Conservation (phyloP, 2,329 filamentous ascomycete genomes). For the Penicillium sp. region DNA sequence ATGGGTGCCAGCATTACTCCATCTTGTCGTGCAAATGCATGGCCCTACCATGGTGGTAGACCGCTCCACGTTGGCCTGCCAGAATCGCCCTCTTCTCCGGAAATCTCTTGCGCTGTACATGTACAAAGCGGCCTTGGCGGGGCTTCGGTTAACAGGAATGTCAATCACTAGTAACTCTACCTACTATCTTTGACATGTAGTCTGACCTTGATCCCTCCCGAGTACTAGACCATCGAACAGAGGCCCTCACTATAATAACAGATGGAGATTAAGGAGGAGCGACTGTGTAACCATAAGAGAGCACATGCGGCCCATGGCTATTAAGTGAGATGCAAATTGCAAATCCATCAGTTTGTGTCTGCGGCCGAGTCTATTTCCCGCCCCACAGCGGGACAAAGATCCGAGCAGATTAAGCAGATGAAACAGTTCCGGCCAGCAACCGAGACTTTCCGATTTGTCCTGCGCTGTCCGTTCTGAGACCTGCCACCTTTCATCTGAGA, state of each 20-base stretch:
- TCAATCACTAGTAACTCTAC: background rate
- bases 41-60: background rate
- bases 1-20: background rate
- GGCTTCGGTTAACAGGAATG: background rate
- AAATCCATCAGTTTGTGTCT: background rate
- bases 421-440: constrained; percentile 19
- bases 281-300: background rate
- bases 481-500: constrained; percentile 7
- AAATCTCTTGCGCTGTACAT: background rate
- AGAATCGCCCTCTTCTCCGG: background rate
- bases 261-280: background rate
- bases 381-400: constrained; percentile 26
- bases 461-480: constrained; percentile 1
- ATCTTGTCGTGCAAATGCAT: background rate
- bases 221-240: background rate
- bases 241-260: constrained; percentile 11
- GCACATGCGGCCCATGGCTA: background rate
- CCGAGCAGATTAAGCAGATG: constrained; percentile 20
- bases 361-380: constrained; percentile 8
- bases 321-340: background rate
- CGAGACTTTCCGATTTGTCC: constrained; percentile 26
- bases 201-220: background rate
- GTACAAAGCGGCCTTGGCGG: background rate
- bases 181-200: background rate
- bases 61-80: background rate